Percentiles rank a stretch among this genome's conserved stretches.
phyloP scores from a whole-genome alignment of 352 stramenopile genomes.

The Phytophthora pistaciae region DNA sequence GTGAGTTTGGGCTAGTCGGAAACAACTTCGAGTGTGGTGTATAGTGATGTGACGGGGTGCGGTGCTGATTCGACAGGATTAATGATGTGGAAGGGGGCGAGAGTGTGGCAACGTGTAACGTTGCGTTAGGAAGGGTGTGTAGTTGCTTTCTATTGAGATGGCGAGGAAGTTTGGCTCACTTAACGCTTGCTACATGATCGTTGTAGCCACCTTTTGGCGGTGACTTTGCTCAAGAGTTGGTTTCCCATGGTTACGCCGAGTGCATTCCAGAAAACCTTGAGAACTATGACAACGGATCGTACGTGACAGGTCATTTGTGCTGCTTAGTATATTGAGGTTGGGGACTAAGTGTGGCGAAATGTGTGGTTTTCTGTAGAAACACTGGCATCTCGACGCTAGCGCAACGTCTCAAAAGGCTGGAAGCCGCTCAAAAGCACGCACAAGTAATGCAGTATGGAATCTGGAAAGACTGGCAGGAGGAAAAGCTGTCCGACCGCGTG shows the following conservation, averaged over 20 bases:
- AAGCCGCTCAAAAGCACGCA: constrained; percentile 66
- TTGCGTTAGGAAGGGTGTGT: constrained; percentile 58
- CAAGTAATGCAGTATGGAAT: constrained; percentile 86
- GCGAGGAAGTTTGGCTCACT: background rate
- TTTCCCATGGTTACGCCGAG: constrained; percentile 67
- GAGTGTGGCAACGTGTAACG: constrained; percentile 63
- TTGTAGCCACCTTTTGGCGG: constrained; percentile 52
- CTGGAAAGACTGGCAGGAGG: constrained; percentile 81
- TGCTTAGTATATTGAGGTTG: background rate
- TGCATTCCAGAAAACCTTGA: constrained; percentile 65
- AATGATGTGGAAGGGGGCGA: constrained; percentile 26
- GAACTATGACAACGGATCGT: constrained; percentile 76
- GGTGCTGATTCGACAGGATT: constrained; percentile 26
- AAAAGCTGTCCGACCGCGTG: constrained; percentile 69
- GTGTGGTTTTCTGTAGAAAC: constrained; percentile 11
- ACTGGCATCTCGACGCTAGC: constrained; percentile 38
- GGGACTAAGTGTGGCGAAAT: background rate
- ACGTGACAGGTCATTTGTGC: background rate
- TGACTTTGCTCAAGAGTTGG: constrained; percentile 72
- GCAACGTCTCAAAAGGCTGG: constrained; percentile 57
- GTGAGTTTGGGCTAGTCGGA: constrained; percentile 31
- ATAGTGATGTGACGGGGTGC: background rate
- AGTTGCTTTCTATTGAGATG: background rate
- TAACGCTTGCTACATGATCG: background rate
- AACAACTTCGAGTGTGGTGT: background rate